Percentiles rank a stretch among this genome's conserved stretches.
phyloP scores from a whole-genome alignment of 768 basidiomycete genomes.

The Hysterangium stoloniferum region DNA sequence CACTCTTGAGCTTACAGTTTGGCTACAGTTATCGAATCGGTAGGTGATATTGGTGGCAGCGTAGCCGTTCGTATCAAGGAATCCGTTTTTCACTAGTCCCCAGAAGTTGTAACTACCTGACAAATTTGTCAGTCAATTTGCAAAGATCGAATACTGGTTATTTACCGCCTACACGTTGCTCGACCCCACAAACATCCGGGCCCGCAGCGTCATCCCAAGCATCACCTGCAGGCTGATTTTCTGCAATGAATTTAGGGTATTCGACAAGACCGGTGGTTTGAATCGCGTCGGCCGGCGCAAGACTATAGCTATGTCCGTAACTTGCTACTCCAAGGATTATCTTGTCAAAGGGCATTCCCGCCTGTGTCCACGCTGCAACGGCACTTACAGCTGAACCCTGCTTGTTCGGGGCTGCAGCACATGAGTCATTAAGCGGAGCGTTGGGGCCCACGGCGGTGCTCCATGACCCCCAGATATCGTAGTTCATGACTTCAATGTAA shows the following conservation, averaged over 20 bases:
- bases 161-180: conserved; percentile 43
- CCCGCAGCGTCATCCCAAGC: conserved; percentile 45
- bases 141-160: neutral
- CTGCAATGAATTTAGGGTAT: conserved; percentile 45
- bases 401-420: conserved; percentile 49
- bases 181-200: conserved; percentile 52
- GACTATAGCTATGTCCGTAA: conserved; percentile 71
- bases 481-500: conserved; percentile 55
- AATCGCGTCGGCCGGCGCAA: conserved; percentile 32
- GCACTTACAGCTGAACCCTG: conserved; percentile 72
- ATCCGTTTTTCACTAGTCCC: conserved; percentile 51
- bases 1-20: conserved; percentile 48
- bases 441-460: conserved; percentile 60
- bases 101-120: conserved; percentile 43
- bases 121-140: neutral
- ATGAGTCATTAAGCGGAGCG: conserved; percentile 75
- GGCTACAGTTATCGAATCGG: conserved; percentile 57
- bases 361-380: conserved; percentile 63
- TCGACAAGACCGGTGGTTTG: conserved; percentile 28
- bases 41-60: conserved; percentile 43
- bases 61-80: conserved; percentile 39
- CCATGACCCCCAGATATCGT: conserved; percentile 46
- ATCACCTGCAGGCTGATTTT: conserved; percentile 43
- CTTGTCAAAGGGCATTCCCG: conserved; percentile 67
- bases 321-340: conserved; percentile 80